Percentiles rank a stretch among this genome's conserved stretches.
These are phyloP conservation scores for Candida dendrica DNA, from an alignment of 805 yeast genomes.

Conservation along the genomic window DNA sequence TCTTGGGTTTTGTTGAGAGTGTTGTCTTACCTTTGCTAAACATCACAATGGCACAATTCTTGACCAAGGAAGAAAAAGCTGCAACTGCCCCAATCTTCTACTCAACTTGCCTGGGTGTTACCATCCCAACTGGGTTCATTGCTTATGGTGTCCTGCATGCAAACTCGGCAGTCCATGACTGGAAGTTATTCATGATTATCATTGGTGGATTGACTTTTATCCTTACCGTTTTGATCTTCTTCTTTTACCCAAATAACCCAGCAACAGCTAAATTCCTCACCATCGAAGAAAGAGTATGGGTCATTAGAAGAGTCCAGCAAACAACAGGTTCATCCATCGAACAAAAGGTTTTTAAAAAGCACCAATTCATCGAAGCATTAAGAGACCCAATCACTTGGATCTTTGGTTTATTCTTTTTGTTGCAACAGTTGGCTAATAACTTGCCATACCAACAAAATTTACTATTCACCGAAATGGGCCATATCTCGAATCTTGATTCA, in stretches of 20 bases:
- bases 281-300: conserved; percentile 42
- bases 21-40: conserved; percentile 38
- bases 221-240: conserved; percentile 25
- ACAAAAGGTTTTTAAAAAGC: conserved; percentile 37
- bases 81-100: conserved; percentile 48
- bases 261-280: conserved; percentile 40
- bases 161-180: conserved; percentile 24
- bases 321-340: conserved; percentile 34
- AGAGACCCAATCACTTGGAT: conserved; percentile 43
- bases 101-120: conserved; percentile 42
- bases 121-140: conserved; percentile 46
- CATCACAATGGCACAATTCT: conserved; percentile 44
- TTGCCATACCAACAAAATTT: conserved; percentile 46
- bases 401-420: conserved; percentile 32
- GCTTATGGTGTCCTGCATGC: conserved; percentile 31
- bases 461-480: conserved; percentile 39
- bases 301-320: conserved; percentile 23
- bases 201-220: conserved; percentile 48
- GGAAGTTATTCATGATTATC: conserved; percentile 51
- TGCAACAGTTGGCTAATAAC: conserved; percentile 45
- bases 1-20: conserved; percentile 43
- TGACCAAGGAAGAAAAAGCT: conserved; percentile 40
- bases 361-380: conserved; percentile 43
- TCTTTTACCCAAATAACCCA: conserved; percentile 51
- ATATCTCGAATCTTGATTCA: conserved; percentile 34